phyloP scores from a whole-genome alignment of 2,329 filamentous ascomycete genomes.

The Ophiosphaerella korrae region DNA sequence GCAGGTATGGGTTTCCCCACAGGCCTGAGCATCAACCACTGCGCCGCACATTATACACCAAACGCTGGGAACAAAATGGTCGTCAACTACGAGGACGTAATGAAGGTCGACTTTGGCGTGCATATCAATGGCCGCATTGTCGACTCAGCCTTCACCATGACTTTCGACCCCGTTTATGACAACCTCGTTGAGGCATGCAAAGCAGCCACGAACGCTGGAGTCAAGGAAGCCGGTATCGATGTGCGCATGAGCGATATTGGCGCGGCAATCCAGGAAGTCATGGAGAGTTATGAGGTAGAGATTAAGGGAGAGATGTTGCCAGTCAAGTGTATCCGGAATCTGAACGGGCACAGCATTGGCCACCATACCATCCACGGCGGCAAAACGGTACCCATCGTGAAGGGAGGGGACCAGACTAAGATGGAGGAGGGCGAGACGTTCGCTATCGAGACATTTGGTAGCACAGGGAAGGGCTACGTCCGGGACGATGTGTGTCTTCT shows the following conservation, averaged over 20 bases:
- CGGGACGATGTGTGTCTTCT: conserved; percentile 70
- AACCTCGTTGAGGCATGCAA: conserved; percentile 69
- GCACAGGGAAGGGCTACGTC: conserved; percentile 87
- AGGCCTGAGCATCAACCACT: conserved; percentile 82
- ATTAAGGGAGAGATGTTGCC: conserved; percentile 78
- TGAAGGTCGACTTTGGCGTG: conserved; percentile 76
- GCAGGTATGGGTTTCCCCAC: conserved; percentile 88
- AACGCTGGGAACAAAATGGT: conserved; percentile 84
- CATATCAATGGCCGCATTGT: conserved; percentile 74
- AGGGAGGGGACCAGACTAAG: conserved; percentile 84
- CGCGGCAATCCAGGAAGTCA: conserved; percentile 82
- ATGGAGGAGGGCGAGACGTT: conserved; percentile 98
- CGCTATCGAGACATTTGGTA: conserved; percentile 95
- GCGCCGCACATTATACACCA: conserved; percentile 84
- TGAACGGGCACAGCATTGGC: conserved; percentile 88
- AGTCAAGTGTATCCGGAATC: conserved; percentile 83
- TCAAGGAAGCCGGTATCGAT: conserved; percentile 89
- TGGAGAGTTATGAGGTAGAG: conserved; percentile 92
- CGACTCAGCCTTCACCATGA: conserved; percentile 72
- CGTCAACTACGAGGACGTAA: conserved; percentile 68
- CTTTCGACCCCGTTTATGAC: conserved; percentile 71
- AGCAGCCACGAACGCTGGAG: conserved; percentile 74
- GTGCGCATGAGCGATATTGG: conserved; percentile 87
- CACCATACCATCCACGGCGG: conserved; percentile 89
- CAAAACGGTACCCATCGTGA: conserved; percentile 94